phyloP scores from a whole-genome alignment of 2,329 filamentous ascomycete species.

The Fusarium marasasianum region DNA sequence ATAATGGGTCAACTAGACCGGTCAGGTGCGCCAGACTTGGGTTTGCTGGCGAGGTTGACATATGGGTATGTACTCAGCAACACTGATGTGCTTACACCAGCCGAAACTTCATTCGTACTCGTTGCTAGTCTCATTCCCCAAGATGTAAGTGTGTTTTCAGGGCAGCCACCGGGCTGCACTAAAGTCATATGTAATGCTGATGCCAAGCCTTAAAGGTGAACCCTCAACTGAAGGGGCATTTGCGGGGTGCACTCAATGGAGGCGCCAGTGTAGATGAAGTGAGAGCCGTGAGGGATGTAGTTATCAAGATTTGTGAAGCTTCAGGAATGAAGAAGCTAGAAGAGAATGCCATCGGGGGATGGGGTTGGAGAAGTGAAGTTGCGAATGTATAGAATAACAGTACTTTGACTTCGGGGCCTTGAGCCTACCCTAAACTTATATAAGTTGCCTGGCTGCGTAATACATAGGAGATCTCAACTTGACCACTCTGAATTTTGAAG shows the following conservation, averaged over 20 bases:
- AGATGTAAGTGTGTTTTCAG: conserved; percentile 30
- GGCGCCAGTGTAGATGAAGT: conserved; percentile 41
- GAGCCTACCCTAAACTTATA: conserved; percentile 1
- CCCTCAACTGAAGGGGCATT: conserved; percentile 41
- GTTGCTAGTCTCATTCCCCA: conserved; percentile 43
- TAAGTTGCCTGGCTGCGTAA: neutral
- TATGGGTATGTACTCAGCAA: conserved; percentile 42
- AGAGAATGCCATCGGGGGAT: conserved; percentile 32
- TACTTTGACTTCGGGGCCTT: neutral
- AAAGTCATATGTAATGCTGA: neutral
- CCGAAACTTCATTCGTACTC: conserved; percentile 41
- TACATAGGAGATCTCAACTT: neutral
- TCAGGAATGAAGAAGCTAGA: conserved; percentile 37
- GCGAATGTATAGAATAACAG: conserved; percentile 29
- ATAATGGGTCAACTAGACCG: conserved; percentile 42
- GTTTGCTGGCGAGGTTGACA: conserved; percentile 37
- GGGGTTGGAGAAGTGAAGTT: conserved; percentile 43
- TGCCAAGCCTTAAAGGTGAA: conserved; percentile 32
- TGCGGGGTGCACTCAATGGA: conserved; percentile 40
- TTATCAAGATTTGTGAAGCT: conserved; percentile 41
- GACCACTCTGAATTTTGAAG: neutral
- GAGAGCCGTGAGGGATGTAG: conserved; percentile 38
- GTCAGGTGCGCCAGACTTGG: conserved; percentile 39
- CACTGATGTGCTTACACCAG: conserved; percentile 37
- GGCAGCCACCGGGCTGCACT: neutral